Percentiles rank a stretch among this genome's conserved stretches.
Evolutionary conservation across 345 rosid species (phyloP).

Genomic region (Kandelia obovata): DNA sequence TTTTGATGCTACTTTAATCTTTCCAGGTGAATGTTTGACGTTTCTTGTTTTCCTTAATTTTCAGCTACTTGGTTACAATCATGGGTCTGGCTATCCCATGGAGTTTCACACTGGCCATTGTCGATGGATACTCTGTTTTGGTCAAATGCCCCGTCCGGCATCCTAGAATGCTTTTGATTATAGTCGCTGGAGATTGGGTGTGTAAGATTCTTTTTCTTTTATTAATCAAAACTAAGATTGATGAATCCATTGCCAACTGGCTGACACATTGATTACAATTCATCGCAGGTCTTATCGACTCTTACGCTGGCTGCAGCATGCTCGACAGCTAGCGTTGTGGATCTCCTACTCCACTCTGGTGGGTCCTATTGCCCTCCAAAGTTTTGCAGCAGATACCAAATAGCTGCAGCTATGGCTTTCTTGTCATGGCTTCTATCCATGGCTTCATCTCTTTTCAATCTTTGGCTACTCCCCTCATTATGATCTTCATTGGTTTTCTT

Average conservation of each 20-base stretch:
- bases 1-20: neutral
- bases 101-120: conserved; percentile 73
- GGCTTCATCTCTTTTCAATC: conserved; percentile 79
- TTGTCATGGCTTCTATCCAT: conserved; percentile 71
- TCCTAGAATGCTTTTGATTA: conserved; percentile 50
- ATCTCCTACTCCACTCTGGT: conserved; percentile 46
- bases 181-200: conserved; percentile 87
- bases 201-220: neutral
- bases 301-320: conserved; percentile 75
- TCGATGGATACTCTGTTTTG: conserved; percentile 70
- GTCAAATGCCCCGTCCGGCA: conserved; percentile 60
- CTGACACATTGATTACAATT: neutral
- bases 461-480: conserved; percentile 75
- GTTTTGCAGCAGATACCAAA: conserved; percentile 67
- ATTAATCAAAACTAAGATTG: neutral
- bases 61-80: conserved; percentile 78
- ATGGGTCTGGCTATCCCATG: conserved; percentile 92
- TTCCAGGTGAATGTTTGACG: neutral
- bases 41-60: neutral
- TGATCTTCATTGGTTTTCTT: conserved; percentile 22
- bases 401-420: conserved; percentile 86
- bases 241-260: neutral
- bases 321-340: conserved; percentile 76
- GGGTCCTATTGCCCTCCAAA: conserved; percentile 43
- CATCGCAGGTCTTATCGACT: conserved; percentile 58